Conservation (phyloP, 441 rosid species). For the Kokia cookei region DNA sequence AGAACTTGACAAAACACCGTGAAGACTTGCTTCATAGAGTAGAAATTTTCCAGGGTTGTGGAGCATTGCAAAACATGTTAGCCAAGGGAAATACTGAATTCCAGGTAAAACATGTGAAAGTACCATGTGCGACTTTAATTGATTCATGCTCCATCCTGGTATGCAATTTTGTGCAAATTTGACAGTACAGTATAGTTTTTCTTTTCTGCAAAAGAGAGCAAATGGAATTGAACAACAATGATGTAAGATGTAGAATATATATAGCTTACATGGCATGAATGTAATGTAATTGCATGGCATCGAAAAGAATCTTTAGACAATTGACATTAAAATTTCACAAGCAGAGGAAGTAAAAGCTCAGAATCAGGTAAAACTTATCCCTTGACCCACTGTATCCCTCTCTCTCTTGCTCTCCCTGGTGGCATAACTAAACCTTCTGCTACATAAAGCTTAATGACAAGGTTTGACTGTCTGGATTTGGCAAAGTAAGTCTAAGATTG, state of each 20-base stretch:
- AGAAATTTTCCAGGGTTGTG: neutral
- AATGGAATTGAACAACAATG: neutral
- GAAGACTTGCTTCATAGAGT: neutral
- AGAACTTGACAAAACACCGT: neutral
- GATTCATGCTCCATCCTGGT: slow-evolving; percentile 25
- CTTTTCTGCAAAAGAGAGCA: neutral
- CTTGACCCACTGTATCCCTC: neutral
- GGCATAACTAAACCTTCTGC: neutral
- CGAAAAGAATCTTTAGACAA: neutral
- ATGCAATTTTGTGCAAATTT: neutral
- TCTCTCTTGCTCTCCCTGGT: neutral
- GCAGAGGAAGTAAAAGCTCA: neutral
- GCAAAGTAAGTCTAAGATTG: neutral
- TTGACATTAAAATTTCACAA: neutral
- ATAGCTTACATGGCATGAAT: neutral
- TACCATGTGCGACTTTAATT: slow-evolving; percentile 22
- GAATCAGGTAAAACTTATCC: neutral
- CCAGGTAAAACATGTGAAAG: neutral
- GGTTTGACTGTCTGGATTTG: neutral
- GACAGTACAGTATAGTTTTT: neutral
- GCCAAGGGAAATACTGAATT: neutral
- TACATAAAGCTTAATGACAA: neutral
- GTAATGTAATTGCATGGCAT: neutral
- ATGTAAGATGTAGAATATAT: neutral
- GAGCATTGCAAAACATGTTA: neutral